Conservation (phyloP, 441 rosid species). For the Eruca vesicaria region DNA sequence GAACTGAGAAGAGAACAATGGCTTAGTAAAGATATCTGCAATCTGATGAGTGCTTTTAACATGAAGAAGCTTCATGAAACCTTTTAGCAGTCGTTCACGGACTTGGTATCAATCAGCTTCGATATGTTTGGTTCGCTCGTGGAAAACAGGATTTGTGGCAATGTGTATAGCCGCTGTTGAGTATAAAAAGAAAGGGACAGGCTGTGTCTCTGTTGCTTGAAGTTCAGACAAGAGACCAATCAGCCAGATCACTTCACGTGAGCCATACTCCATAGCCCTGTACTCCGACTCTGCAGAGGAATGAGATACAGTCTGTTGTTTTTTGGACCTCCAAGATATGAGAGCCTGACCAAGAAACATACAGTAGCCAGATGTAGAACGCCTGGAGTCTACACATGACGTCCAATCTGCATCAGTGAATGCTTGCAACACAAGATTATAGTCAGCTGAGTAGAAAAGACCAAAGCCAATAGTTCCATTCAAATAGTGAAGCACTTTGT, state of each 20-base stretch:
- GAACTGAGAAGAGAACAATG: not conserved
- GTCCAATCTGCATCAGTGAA: not conserved
- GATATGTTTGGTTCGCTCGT: not conserved
- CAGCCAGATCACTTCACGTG: not conserved
- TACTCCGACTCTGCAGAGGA: not conserved
- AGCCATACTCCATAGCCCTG: not conserved
- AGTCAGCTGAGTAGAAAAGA: not conserved
- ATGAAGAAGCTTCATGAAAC: not conserved
- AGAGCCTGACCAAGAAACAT: not conserved
- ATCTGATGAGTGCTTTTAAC: not conserved
- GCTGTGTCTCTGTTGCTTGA: not conserved
- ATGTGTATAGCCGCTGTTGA: not conserved
- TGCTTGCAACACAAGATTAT: not conserved
- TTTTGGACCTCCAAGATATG: not conserved
- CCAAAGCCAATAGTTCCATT: not conserved
- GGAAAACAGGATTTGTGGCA: not conserved
- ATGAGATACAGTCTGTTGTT: not conserved
- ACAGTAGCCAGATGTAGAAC: not conserved
- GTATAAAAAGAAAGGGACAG: not conserved
- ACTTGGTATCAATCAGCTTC: not conserved
- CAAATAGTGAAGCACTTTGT: not conserved
- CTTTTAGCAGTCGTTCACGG: not conserved
- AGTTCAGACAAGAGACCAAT: not conserved
- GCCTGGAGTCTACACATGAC: not conserved
- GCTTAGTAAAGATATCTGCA: not conserved